phyloP scores from a whole-genome alignment of 129 eudicot species.

The Helianthus annuus region DNA sequence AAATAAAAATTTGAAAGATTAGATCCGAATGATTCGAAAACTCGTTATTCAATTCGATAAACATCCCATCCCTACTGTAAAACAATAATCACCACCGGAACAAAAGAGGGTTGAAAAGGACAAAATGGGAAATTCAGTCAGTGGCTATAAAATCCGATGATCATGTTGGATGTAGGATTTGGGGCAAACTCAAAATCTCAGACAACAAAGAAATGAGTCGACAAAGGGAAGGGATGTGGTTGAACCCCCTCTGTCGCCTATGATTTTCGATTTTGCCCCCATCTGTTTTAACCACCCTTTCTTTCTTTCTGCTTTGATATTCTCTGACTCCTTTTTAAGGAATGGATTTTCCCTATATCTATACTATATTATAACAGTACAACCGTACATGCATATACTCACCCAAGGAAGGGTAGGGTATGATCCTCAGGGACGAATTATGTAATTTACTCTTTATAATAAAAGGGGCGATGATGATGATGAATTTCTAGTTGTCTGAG shows the following conservation, averaged over 20 bases:
- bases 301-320: not conserved
- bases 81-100: too few species aligned
- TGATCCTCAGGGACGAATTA: not conserved
- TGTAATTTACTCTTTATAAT: not conserved
- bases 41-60: too few species aligned
- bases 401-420: not conserved
- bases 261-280: conserved; percentile 28
- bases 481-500: not conserved
- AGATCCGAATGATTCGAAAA: too few species aligned
- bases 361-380: too few species aligned
- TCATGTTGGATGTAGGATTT: not conserved
- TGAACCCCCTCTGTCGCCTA: conserved; percentile 30
- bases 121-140: not conserved
- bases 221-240: conserved; percentile 31
- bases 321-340: too few species aligned
- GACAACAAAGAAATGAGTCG: conserved; percentile 26
- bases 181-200: conserved; percentile 7
- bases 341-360: not conserved
- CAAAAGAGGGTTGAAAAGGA: not conserved
- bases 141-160: not conserved
- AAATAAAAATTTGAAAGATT: too few species aligned
- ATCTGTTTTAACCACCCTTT: conserved; percentile 33
- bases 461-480: not conserved
- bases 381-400: too few species aligned
- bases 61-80: too few species aligned